Percentiles rank a stretch among this genome's conserved stretches.
Evolutionary conservation across 75 land plant genomes (phyloP).

Genomic region (Pseudotsuga menziesii): DNA sequence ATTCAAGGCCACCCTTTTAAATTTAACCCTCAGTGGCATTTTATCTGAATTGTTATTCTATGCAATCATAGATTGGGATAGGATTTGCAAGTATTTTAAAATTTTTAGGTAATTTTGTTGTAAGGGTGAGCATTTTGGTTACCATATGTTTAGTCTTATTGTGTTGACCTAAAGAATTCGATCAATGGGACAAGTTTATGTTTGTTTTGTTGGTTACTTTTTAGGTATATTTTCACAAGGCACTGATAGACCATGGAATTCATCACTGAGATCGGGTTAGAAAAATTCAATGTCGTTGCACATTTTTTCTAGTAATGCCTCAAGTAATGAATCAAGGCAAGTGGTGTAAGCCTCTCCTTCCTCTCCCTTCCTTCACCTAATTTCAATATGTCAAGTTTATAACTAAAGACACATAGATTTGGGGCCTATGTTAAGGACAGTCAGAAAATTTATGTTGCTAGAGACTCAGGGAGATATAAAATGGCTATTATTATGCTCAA

Average conservation of each 20-base stretch:
- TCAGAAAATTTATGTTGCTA: background rate
- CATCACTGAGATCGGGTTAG: background rate
- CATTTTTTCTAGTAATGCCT: background rate
- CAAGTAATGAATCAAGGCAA: background rate
- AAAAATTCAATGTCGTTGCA: background rate
- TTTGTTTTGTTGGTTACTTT: background rate
- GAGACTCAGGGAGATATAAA: background rate
- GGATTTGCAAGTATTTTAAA: background rate
- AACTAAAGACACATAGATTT: background rate
- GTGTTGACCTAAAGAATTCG: background rate
- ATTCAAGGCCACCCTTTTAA: background rate
- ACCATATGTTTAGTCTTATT: too few relatives aligned
- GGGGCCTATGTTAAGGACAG: background rate
- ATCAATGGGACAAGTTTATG: background rate
- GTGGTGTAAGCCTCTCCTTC: background rate
- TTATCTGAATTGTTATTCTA: background rate
- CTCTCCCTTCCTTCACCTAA: background rate
- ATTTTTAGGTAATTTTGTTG: background rate
- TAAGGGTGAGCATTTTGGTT: background rate
- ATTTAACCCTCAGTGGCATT: background rate
- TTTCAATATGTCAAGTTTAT: background rate
- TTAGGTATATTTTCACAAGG: conserved; percentile 1
- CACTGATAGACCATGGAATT: background rate
- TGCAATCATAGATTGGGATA: background rate
- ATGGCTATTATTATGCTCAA: background rate